Conservation (phyloP, 169 alveolate genomes). For the Theileria annulata region DNA sequence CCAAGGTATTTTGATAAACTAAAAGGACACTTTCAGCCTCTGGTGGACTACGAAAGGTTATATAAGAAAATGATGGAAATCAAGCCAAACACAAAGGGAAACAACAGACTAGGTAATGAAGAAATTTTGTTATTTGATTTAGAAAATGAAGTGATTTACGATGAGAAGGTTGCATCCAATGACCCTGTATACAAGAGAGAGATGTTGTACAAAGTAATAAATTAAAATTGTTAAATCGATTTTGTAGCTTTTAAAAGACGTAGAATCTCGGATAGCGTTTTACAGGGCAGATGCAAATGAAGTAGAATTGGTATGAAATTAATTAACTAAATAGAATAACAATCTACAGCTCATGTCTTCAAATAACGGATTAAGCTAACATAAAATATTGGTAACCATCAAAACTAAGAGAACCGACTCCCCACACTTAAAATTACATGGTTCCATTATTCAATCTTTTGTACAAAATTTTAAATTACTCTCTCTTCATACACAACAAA, state of each 20-base stretch:
- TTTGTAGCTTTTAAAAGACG: conserved; percentile 61
- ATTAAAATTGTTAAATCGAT: neutral
- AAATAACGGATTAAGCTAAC: neutral
- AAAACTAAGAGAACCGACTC: neutral
- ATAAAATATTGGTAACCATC: neutral
- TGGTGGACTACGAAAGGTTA: conserved; percentile 60
- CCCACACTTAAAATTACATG: conserved; percentile 4
- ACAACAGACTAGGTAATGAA: neutral
- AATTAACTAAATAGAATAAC: neutral
- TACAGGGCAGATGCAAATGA: conserved; percentile 67
- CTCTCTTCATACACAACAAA: neutral
- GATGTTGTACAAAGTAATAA: conserved; percentile 42
- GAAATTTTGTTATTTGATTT: neutral
- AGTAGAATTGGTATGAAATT: conserved; percentile 46
- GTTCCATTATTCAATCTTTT: neutral
- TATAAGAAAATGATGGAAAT: conserved; percentile 66
- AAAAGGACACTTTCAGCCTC: conserved; percentile 29
- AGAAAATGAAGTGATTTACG: conserved; percentile 52
- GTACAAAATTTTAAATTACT: neutral
- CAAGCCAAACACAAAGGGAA: conserved; percentile 10
- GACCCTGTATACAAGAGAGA: conserved; percentile 64
- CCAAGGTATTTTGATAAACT: conserved; percentile 41
- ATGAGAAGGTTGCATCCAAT: conserved; percentile 45
- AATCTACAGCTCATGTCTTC: conserved; percentile 3
- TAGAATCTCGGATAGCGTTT: conserved; percentile 62